These are phyloP conservation scores for Stachybotrys elegans DNA, from an alignment of 2,329 filamentous ascomycete species.

Conservation along the genomic window DNA sequence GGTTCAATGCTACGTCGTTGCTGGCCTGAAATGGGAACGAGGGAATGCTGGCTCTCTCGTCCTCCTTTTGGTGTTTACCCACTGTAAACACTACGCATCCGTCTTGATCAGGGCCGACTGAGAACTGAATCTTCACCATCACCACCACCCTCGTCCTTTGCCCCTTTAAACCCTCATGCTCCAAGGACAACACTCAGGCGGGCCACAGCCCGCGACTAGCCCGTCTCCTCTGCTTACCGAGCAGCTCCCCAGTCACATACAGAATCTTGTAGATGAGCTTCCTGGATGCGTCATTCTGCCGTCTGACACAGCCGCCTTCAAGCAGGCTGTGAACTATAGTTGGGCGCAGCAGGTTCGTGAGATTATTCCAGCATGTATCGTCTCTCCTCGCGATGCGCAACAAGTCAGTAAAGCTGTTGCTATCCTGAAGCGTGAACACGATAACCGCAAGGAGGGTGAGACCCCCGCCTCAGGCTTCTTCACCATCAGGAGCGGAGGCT, in stretches of 20 bases:
- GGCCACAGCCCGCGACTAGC: neutral
- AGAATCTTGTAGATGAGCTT: neutral
- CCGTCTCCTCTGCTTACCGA: too few relatives aligned
- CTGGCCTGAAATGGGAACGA: too few relatives aligned
- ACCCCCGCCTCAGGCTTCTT: neutral
- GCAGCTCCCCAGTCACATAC: neutral
- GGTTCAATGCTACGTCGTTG: too few relatives aligned
- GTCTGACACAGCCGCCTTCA: neutral
- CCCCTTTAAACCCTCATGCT: too few relatives aligned
- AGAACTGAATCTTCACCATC: too few relatives aligned
- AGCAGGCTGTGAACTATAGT: neutral
- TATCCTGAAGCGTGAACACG: neutral
- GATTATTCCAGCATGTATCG: constrained; percentile 1
- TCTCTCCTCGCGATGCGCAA: neutral
- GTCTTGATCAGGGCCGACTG: too few relatives aligned
- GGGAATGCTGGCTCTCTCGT: too few relatives aligned
- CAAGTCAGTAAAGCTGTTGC: neutral
- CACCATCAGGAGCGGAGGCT: neutral
- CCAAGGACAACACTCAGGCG: neutral
- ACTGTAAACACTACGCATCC: too few relatives aligned
- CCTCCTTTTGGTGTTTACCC: too few relatives aligned
- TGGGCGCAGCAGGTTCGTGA: constrained; percentile 1
- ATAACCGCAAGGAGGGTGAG: neutral
- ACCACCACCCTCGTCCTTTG: too few relatives aligned
- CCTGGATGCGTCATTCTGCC: neutral